phyloP scores from a whole-genome alignment of 1,284 basidiomycete species.

The Schizopora paradoxa region DNA sequence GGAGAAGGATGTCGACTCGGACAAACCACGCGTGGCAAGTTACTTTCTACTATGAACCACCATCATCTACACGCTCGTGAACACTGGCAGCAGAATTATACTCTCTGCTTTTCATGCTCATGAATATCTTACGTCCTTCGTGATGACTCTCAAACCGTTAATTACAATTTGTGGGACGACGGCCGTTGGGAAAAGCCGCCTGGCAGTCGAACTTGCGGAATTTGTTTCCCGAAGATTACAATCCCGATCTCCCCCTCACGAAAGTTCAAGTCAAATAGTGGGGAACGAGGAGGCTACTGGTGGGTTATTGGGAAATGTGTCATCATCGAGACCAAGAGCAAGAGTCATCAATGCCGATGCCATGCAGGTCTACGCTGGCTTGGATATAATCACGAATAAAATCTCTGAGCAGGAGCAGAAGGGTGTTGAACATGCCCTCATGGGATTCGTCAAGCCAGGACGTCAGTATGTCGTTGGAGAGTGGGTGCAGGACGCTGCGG shows the following conservation, averaged over 20 bases:
- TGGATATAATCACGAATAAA: slow-evolving; percentile 97
- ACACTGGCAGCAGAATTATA: too few relatives aligned
- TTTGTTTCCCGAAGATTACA: neutral
- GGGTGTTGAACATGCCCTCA: slow-evolving; percentile 84
- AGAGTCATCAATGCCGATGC: slow-evolving; percentile 93
- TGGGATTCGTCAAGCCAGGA: slow-evolving; percentile 82
- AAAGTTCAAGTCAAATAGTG: too few relatives aligned
- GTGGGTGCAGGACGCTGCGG: slow-evolving; percentile 76
- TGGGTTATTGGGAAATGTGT: neutral
- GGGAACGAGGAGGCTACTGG: too few relatives aligned
- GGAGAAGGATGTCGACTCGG: too few relatives aligned
- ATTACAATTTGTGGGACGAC: slow-evolving; percentile 92
- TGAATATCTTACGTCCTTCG: slow-evolving; percentile 1
- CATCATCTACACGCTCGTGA: too few relatives aligned
- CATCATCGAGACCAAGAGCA: slow-evolving; percentile 34
- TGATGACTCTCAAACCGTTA: slow-evolving; percentile 47
- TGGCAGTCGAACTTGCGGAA: slow-evolving; percentile 72
- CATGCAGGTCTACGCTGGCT: slow-evolving; percentile 96
- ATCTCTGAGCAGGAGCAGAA: slow-evolving; percentile 71
- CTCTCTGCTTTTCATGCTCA: too few relatives aligned
- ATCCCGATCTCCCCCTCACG: too few relatives aligned
- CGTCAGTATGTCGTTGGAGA: slow-evolving; percentile 85
- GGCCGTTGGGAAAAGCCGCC: slow-evolving; percentile 93
- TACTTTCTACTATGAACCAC: too few relatives aligned
- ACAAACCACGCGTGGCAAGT: too few relatives aligned